phyloP scores from a whole-genome alignment of 2,329 filamentous ascomycete species.

The Leptographium galeiforme region DNA sequence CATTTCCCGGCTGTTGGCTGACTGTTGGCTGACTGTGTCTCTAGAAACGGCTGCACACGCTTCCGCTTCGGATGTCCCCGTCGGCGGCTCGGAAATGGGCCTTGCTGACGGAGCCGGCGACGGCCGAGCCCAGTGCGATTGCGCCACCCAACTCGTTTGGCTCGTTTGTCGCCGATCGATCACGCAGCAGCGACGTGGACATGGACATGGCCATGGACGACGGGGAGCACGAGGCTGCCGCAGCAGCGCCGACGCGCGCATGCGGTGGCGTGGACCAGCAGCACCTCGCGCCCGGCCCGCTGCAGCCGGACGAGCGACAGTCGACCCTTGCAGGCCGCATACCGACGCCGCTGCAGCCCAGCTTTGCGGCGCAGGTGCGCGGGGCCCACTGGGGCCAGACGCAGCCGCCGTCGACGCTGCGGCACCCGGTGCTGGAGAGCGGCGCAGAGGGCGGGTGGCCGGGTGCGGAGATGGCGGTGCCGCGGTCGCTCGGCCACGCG shows the following conservation, averaged over 20 bases:
- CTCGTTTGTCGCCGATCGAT: background rate
- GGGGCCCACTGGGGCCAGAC: slow-evolving; percentile 32
- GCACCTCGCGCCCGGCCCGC: slow-evolving; percentile 17
- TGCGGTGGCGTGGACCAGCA: slow-evolving; percentile 7
- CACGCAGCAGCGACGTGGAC: slow-evolving; percentile 24
- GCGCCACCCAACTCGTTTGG: slow-evolving; percentile 27
- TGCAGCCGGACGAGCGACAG: slow-evolving; percentile 18
- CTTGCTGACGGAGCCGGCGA: slow-evolving; percentile 12
- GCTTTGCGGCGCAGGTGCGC: slow-evolving; percentile 40
- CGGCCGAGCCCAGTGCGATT: slow-evolving; percentile 19
- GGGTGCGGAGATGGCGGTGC: slow-evolving; percentile 24
- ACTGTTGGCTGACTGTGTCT: slow-evolving; percentile 6
- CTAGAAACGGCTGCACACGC: slow-evolving; percentile 38
- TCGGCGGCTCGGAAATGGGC: slow-evolving; percentile 22
- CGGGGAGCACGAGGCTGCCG: slow-evolving; percentile 11
- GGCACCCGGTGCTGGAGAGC: background rate
- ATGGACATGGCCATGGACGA: slow-evolving; percentile 38
- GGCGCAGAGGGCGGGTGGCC: background rate
- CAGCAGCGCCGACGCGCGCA: background rate
- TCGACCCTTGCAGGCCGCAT: slow-evolving; percentile 31
- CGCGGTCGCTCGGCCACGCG: slow-evolving; percentile 31
- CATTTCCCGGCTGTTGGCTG: background rate
- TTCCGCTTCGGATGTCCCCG: slow-evolving; percentile 35
- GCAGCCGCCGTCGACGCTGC: background rate
- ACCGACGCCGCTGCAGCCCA: slow-evolving; percentile 47